Conservation (phyloP, 2,329 filamentous ascomycete genomes). For the Penicillium paneum region DNA sequence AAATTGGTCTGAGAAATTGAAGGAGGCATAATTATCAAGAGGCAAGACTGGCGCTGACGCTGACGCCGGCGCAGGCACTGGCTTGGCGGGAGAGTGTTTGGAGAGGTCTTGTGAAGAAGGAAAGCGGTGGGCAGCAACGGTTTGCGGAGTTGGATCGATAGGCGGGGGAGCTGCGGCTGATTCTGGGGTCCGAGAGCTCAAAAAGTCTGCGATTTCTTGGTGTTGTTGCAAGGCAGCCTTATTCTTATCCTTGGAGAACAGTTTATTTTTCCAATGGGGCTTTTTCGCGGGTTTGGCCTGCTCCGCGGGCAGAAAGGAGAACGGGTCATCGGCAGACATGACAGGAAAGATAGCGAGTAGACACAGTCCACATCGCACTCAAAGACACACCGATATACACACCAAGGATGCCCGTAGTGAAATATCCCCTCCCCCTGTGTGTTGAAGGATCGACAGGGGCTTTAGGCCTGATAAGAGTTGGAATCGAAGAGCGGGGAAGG, state of each 20-base stretch:
- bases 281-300: constrained; percentile 36
- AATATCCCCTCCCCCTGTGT: constrained; percentile 12
- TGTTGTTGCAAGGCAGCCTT: constrained; percentile 38
- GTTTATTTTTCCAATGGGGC: constrained; percentile 49
- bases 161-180: constrained; percentile 16
- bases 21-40: constrained; percentile 22
- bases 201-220: constrained; percentile 55
- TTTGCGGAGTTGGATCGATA: constrained; percentile 33
- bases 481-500: neutral
- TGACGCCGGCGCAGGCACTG: neutral
- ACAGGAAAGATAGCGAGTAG: constrained; percentile 19
- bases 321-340: constrained; percentile 40
- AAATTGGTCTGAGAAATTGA: constrained; percentile 16
- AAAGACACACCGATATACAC: constrained; percentile 1
- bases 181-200: constrained; percentile 40
- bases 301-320: constrained; percentile 32
- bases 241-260: constrained; percentile 46
- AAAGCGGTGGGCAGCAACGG: constrained; percentile 32
- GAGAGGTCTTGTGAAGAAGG: constrained; percentile 32
- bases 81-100: constrained; percentile 10
- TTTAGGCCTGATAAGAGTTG: neutral
- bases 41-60: constrained; percentile 17
- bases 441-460: constrained; percentile 22
- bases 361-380: constrained; percentile 40
- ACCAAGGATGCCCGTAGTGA: constrained; percentile 12